Conservation (phyloP, 331 rosid genomes). For the Telfairia occidentalis region DNA sequence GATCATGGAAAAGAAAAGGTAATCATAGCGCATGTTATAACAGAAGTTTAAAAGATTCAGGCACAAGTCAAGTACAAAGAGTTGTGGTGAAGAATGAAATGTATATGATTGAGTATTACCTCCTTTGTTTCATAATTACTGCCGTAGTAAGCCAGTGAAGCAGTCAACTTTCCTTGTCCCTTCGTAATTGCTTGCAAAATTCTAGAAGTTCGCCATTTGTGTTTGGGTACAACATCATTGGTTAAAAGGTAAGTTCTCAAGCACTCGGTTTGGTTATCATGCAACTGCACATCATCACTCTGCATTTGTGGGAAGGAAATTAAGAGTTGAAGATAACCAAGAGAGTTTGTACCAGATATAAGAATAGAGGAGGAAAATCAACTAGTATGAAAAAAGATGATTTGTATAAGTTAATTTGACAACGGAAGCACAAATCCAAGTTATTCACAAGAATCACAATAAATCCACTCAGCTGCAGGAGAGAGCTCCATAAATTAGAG, state of each 20-base stretch:
- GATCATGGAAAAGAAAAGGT: not conserved
- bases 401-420: not conserved
- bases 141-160: constrained; percentile 55
- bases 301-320: constrained; percentile 33
- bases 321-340: constrained; percentile 22
- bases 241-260: constrained; percentile 48
- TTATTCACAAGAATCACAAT: not conserved
- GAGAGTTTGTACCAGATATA: not conserved
- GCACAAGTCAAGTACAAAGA: not conserved
- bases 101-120: constrained; percentile 31
- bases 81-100: not conserved
- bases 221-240: constrained; percentile 41
- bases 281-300: constrained; percentile 62
- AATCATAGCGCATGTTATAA: not conserved
- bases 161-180: constrained; percentile 65
- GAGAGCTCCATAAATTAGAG: not conserved
- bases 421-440: not conserved
- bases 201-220: constrained; percentile 52
- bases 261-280: constrained; percentile 40
- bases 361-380: not conserved
- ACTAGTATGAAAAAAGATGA: not conserved
- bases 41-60: not conserved
- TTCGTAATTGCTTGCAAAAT: constrained; percentile 58
- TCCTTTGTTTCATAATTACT: constrained; percentile 46
- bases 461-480: not conserved